These are phyloP conservation scores for Microbotryum violaceum DNA, from an alignment of 1,284 basidiomycete genomes.

Conservation along the genomic window DNA sequence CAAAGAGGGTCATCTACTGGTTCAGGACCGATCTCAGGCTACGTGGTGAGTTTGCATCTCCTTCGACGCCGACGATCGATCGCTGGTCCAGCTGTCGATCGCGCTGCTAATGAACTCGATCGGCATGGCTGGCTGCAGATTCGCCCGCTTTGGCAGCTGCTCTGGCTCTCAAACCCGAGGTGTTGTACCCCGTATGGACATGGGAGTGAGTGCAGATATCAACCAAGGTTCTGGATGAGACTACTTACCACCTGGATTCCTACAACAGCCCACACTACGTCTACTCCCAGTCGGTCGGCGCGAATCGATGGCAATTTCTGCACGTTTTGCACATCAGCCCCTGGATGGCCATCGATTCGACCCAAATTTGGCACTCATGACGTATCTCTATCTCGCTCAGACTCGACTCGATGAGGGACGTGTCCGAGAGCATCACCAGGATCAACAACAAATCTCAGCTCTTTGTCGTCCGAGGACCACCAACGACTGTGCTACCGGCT, in stretches of 20 bases:
- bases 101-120: neutral
- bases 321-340: constrained; percentile 39
- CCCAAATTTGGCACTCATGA: too few species aligned
- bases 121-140: constrained; percentile 24
- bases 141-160: constrained; percentile 47
- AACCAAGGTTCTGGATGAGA: too few species aligned
- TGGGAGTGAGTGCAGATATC: constrained; percentile 30
- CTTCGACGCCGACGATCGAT: too few species aligned
- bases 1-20: constrained; percentile 44
- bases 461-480: constrained; percentile 48
- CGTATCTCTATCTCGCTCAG: neutral
- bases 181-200: constrained; percentile 45
- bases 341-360: neutral
- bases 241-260: neutral
- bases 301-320: constrained; percentile 48
- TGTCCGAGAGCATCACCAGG: constrained; percentile 42
- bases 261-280: constrained; percentile 37
- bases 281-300: constrained; percentile 24
- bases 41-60: constrained; percentile 35
- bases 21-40: constrained; percentile 49
- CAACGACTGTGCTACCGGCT: constrained; percentile 43
- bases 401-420: constrained; percentile 41
- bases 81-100: too few species aligned
- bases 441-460: constrained; percentile 45
- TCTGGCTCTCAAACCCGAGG: constrained; percentile 42